Conservation (phyloP, 176 grass and related monocot species). For the Areca catechu region DNA sequence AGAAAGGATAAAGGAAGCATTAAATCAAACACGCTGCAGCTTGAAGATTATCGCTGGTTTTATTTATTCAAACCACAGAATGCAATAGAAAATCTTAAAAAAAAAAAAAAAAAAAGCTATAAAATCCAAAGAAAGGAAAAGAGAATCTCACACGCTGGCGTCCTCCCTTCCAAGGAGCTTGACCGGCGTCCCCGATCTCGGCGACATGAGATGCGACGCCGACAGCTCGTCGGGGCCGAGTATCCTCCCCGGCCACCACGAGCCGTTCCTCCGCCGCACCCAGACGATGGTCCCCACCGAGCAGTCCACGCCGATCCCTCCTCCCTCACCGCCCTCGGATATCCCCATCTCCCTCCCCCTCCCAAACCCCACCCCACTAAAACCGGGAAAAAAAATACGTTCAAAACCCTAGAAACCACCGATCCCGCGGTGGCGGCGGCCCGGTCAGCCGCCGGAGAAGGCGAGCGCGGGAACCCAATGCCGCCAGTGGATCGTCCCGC, state of each 20-base stretch:
- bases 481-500: neutral
- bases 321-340: slow-evolving; percentile 48
- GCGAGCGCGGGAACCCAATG: neutral
- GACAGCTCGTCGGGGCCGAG: slow-evolving; percentile 73
- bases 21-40: too few species aligned
- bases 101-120: slow-evolving; percentile 1
- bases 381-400: too few species aligned
- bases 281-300: slow-evolving; percentile 92
- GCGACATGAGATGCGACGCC: slow-evolving; percentile 91
- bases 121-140: slow-evolving; percentile 5
- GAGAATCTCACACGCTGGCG: slow-evolving; percentile 81
- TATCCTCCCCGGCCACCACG: slow-evolving; percentile 98
- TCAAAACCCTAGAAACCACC: neutral
- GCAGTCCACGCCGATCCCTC: slow-evolving; percentile 46
- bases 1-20: too few species aligned
- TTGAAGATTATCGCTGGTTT: too few species aligned
- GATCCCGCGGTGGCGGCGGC: neutral
- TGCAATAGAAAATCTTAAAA: neutral
- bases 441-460: neutral
- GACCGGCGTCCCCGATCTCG: slow-evolving; percentile 92
- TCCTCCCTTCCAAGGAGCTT: slow-evolving; percentile 97
- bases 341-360: slow-evolving; percentile 32
- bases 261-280: slow-evolving; percentile 95
- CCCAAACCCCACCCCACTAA: neutral
- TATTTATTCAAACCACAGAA: neutral